Evolutionary conservation across 495 filamentous ascomycete genomes (phyloP).

Genomic region (Sporormia fimetaria): DNA sequence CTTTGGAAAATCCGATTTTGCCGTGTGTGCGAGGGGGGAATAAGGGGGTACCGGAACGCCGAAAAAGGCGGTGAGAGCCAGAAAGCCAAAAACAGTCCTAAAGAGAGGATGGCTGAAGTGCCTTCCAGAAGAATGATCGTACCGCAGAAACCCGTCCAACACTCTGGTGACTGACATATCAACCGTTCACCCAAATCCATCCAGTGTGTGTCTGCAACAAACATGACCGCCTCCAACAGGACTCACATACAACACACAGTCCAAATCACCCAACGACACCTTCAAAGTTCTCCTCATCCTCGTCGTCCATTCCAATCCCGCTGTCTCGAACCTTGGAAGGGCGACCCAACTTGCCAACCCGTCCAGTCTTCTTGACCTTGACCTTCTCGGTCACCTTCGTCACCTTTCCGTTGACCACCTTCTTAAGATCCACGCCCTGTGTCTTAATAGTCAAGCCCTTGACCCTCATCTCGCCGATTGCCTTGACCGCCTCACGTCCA

Average conservation of each 20-base stretch:
- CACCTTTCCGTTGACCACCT: slow-evolving; percentile 13
- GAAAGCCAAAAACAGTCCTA: too few relatives aligned
- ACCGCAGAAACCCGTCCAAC: too few relatives aligned
- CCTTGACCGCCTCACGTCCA: slow-evolving; percentile 7
- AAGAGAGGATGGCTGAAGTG: too few relatives aligned
- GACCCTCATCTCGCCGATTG: slow-evolving; percentile 17
- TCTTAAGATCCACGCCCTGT: slow-evolving; percentile 7
- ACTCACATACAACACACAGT: too few relatives aligned
- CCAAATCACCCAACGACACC: background rate
- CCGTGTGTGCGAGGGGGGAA: too few relatives aligned
- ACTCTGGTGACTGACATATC: too few relatives aligned
- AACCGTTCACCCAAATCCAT: too few relatives aligned
- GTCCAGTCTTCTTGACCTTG: slow-evolving; percentile 11
- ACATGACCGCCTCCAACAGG: background rate
- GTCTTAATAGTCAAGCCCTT: slow-evolving; percentile 14
- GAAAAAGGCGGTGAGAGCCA: too few relatives aligned
- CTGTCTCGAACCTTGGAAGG: slow-evolving; percentile 14
- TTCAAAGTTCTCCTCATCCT: slow-evolving; percentile 1
- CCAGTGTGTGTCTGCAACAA: too few relatives aligned
- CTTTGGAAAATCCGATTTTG: too few relatives aligned
- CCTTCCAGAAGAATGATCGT: too few relatives aligned
- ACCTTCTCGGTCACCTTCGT: slow-evolving; percentile 17
- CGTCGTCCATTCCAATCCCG: slow-evolving; percentile 11
- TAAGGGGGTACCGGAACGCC: too few relatives aligned
- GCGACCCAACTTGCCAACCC: slow-evolving; percentile 1